Conservation (phyloP, 371 early-diverging fungal genomes). For the Syncephalastrum monosporum region DNA sequence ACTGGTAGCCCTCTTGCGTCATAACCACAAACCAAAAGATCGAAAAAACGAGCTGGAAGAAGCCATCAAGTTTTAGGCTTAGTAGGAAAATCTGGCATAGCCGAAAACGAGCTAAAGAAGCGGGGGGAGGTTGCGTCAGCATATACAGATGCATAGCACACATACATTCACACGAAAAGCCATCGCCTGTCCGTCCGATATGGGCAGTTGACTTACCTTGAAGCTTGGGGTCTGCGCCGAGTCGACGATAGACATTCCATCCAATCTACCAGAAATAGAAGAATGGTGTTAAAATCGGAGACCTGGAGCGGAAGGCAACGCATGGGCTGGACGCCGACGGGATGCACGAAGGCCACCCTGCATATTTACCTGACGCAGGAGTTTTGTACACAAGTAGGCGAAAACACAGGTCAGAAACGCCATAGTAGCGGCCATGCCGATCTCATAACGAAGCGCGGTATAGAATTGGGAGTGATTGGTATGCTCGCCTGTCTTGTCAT, state of each 20-base stretch:
- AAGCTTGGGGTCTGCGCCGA: conserved; percentile 42
- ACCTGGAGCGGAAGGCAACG: too few relatives aligned
- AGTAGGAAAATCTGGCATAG: conserved; percentile 34
- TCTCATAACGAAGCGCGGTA: conserved; percentile 36
- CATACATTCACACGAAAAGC: too few relatives aligned
- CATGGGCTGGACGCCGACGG: too few relatives aligned
- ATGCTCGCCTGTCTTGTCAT: conserved; percentile 15
- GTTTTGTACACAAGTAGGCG: conserved; percentile 25
- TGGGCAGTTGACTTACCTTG: conserved; percentile 25
- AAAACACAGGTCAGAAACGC: conserved; percentile 24
- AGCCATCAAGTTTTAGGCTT: conserved; percentile 44
- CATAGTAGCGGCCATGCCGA: conserved; percentile 28
- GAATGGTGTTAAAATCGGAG: too few relatives aligned
- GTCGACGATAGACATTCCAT: conserved; percentile 45
- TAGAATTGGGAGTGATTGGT: conserved; percentile 19
- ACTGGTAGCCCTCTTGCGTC: conserved; percentile 42
- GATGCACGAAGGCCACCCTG: background rate
- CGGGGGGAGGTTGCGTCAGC: conserved; percentile 4
- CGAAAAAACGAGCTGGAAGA: conserved; percentile 45
- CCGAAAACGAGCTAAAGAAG: conserved; percentile 30
- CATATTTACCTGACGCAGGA: conserved; percentile 33
- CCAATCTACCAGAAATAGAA: conserved; percentile 27
- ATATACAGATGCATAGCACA: background rate
- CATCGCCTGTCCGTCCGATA: background rate
- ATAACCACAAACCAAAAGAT: conserved; percentile 48